A percentile compares a stretch with the other conserved stretches of the same genome.
Evolutionary conservation across 192 early-diverging fungal species (phyloP).

Genomic region (Hyaloraphidium curvatum): DNA sequence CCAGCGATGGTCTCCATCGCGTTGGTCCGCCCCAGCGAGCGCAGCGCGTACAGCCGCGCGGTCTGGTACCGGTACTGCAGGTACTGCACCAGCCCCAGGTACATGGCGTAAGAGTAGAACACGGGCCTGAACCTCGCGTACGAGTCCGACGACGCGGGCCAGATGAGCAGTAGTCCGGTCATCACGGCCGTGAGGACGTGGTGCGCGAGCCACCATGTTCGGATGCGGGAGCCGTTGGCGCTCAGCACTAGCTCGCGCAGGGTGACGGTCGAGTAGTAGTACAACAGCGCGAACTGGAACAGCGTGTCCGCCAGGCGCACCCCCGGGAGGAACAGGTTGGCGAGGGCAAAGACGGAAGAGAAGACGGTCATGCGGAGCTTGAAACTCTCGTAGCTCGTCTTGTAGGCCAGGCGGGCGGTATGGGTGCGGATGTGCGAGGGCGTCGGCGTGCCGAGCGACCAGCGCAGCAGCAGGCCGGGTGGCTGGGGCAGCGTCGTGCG

Average conservation of each 20-base stretch:
- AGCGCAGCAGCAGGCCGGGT: no score
- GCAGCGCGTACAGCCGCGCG: background rate
- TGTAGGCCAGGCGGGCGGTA: conserved; percentile 1
- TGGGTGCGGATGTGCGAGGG: background rate
- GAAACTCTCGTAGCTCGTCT: background rate
- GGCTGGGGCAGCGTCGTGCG: no score
- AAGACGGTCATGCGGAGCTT: background rate
- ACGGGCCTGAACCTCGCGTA: background rate
- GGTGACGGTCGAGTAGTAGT: background rate
- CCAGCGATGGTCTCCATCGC: background rate
- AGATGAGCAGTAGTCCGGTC: background rate
- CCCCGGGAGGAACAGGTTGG: background rate
- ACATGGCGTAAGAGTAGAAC: background rate
- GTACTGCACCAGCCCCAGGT: background rate
- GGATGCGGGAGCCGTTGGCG: background rate
- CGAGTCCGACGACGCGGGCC: background rate
- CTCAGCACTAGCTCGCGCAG: background rate
- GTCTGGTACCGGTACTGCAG: conserved; percentile 1
- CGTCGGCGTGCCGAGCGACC: conserved; percentile 1
- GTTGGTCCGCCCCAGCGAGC: background rate
- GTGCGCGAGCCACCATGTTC: background rate
- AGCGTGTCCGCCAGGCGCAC: background rate
- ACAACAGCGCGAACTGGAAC: background rate
- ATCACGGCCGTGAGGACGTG: background rate
- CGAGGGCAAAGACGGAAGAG: background rate